Base-by-base conservation (phyloP, 2,329 filamentous ascomycete species). In the Rhytidhysteron rufulum region DNA sequence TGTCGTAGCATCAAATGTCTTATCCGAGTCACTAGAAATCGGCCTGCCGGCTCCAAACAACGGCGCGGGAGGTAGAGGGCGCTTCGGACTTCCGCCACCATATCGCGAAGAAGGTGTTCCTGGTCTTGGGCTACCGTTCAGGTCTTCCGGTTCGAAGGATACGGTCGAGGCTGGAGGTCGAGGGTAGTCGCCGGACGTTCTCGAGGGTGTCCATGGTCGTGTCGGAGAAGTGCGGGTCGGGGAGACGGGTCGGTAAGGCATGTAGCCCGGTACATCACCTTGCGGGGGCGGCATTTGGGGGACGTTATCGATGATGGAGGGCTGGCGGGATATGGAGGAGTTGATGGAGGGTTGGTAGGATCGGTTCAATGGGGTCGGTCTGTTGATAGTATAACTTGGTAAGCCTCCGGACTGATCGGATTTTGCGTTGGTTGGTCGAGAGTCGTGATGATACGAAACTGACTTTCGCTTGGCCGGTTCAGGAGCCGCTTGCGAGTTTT, bases 21-120 rank as follows among this genome's bases (percentile, higher is more conserved):
- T 55, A 35, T 66, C 58, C 0, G 69, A 67, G 31, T 69, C 66
- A 35, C 67, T 61, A 2, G 70, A 71, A 2, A 64, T 53, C 3
- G 70, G 72, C 46, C 62, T 71, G 4, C 74, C 72, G 7, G 68
- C 73, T 2, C 85, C 79, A 58, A 95, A 97, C 7, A 95, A 72
- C 4, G 93, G 93, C 21, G 89, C 88, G 0, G 89, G 88, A 3
- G 93, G 93, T 22, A 97, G 73, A 3, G 91, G 91, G 41, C 91
- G 79, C 51, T 88, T 80, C 9, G 90, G 88, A 58, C 88, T 48
- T 24, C 55, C 57, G 13, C 88, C 85, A 16, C 89, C 86, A 62
- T 97, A 96, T 61, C 82, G 78, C 2, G 88, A 91, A 1, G 89
- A 89, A 2, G 91, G 89, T 0, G 91, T 96, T 4, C 91, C 91